A percentile compares a stretch with the other conserved stretches of the same genome.
Evolutionary conservation across 306 rosid genomes (phyloP).

Genomic region (Geum urbanum): DNA sequence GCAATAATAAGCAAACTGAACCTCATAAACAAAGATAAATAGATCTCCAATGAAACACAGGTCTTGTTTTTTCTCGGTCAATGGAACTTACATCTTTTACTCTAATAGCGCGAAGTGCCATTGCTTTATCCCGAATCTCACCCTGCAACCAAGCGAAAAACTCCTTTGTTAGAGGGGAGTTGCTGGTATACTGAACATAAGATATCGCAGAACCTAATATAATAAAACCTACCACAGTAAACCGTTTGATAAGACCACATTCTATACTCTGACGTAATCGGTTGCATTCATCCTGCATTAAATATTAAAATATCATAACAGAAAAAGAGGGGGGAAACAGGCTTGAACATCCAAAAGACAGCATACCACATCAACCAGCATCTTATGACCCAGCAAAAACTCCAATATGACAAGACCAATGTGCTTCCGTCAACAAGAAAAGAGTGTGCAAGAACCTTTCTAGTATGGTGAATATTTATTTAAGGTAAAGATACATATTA

Average conservation of each 20-base stretch:
- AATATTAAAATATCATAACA: conserved; percentile 26
- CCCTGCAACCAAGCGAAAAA: conserved; percentile 54
- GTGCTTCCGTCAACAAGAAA: neutral
- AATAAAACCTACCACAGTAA: conserved; percentile 71
- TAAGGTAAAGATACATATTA: neutral
- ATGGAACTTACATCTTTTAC: conserved; percentile 63
- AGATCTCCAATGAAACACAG: neutral
- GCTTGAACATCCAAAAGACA: neutral
- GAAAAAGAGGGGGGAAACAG: neutral
- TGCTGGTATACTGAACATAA: conserved; percentile 13
- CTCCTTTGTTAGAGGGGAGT: conserved; percentile 11
- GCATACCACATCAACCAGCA: conserved; percentile 1
- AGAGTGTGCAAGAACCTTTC: neutral
- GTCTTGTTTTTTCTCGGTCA: neutral
- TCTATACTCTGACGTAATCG: conserved; percentile 68
- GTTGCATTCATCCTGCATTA: conserved; percentile 79
- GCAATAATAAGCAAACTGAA: conserved; percentile 1
- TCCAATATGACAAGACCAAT: neutral
- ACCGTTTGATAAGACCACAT: conserved; percentile 68
- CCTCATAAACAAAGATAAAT: neutral
- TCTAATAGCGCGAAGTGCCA: conserved; percentile 66
- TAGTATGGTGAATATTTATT: neutral
- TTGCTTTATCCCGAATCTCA: conserved; percentile 69
- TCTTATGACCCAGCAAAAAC: neutral
- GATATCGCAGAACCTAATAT: conserved; percentile 26